phyloP scores from a whole-genome alignment of 208 protist genomes.

The Giardia duodenalis region DNA sequence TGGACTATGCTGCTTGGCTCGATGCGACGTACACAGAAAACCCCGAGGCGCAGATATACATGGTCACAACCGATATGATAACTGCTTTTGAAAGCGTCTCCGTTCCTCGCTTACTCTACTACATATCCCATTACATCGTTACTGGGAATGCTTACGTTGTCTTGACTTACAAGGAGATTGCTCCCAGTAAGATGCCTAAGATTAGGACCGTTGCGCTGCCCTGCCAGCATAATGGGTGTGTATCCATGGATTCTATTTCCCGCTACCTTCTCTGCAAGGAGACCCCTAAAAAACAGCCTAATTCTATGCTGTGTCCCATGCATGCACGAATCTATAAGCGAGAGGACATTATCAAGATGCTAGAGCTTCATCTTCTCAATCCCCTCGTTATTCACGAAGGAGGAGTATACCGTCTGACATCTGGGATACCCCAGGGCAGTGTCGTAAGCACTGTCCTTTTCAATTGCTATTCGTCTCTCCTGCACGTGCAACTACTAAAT shows the following conservation, averaged over 20 bases:
- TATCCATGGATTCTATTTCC: too few species aligned
- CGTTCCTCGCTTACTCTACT: background rate
- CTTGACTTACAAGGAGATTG: background rate
- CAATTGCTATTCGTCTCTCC: background rate
- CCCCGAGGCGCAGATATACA: background rate
- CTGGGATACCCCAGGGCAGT: background rate
- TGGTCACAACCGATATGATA: background rate
- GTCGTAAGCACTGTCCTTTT: background rate
- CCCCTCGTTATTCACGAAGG: background rate
- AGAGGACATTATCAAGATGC: too few species aligned
- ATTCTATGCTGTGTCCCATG: too few species aligned
- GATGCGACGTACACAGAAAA: background rate
- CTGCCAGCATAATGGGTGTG: too few species aligned
- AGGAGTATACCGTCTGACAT: background rate
- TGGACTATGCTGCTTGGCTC: background rate
- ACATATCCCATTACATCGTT: background rate
- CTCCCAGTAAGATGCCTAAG: too few species aligned
- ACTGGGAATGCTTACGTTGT: background rate
- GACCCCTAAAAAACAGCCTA: too few species aligned
- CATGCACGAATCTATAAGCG: too few species aligned
- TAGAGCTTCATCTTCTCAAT: background rate
- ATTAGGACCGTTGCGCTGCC: too few species aligned
- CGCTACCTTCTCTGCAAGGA: too few species aligned
- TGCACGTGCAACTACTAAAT: background rate
- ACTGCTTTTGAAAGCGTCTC: background rate